Conservation (phyloP, 169 alveolate species). For the Eimeria sp. region DNA sequence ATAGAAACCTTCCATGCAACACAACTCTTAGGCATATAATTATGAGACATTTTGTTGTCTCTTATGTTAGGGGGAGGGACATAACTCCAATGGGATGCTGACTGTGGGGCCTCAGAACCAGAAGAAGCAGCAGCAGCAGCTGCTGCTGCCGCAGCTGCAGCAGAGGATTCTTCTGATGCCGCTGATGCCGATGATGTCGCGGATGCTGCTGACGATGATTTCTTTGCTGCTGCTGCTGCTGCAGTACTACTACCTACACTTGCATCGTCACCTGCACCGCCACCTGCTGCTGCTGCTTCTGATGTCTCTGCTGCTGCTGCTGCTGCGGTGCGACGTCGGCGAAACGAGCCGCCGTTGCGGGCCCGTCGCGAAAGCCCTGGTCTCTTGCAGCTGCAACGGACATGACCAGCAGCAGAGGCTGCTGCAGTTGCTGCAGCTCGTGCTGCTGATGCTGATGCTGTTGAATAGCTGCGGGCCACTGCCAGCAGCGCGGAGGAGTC, state of each 20-base stretch:
- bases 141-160: background rate
- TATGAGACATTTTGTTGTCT: too few relatives aligned
- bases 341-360: background rate
- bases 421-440: background rate
- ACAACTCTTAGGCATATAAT: too few relatives aligned
- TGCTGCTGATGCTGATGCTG: slow-evolving; percentile 16
- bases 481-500: slow-evolving; percentile 9
- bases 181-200: too few relatives aligned
- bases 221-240: slow-evolving; percentile 5
- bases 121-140: slow-evolving; percentile 26
- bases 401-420: slow-evolving; percentile 1
- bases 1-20: too few relatives aligned
- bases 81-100: background rate
- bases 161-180: too few relatives aligned
- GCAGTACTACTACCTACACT: background rate
- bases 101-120: background rate
- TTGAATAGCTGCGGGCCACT: slow-evolving; percentile 34
- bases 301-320: slow-evolving; percentile 8
- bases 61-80: background rate
- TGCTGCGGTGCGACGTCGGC: background rate
- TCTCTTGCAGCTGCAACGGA: slow-evolving; percentile 17
- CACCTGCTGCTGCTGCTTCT: background rate
- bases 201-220: too few relatives aligned
- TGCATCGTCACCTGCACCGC: background rate
- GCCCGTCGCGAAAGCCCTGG: too few relatives aligned